Conservation (phyloP, 2,329 filamentous ascomycete genomes). For the Atkinsonella hypoxylon region DNA sequence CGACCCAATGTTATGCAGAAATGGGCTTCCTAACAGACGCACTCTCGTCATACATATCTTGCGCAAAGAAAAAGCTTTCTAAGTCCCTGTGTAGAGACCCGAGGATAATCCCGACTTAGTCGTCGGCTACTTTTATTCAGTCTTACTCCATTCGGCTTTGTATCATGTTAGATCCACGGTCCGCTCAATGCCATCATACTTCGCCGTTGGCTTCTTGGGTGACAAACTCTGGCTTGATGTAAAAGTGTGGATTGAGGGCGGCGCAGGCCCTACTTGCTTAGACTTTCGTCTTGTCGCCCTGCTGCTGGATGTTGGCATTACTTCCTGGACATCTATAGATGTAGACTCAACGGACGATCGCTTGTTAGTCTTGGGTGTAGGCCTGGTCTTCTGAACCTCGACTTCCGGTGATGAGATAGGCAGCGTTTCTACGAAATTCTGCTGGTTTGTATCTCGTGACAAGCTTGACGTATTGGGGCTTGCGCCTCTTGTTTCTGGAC, state of each 20-base stretch:
- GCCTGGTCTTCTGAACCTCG: not conserved
- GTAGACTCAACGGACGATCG: not conserved
- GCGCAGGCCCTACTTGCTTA: not conserved
- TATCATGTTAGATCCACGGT: constrained; percentile 9
- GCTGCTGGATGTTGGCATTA: not conserved
- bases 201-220: not conserved
- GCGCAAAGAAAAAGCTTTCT: not conserved
- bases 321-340: constrained; percentile 3
- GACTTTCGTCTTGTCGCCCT: not conserved
- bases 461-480: not conserved
- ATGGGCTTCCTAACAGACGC: not conserved
- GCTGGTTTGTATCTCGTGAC: not conserved
- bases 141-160: not conserved
- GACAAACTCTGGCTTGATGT: constrained; percentile 4
- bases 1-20: constrained; percentile 9
- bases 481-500: not conserved
- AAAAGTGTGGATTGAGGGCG: constrained; percentile 5
- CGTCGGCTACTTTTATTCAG: not conserved
- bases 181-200: constrained; percentile 23
- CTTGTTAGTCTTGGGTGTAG: not conserved
- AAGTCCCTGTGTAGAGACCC: not conserved
- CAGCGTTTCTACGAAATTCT: constrained; percentile 2
- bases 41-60: not conserved
- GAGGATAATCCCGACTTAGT: not conserved
- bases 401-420: constrained; percentile 6